phyloP scores from a whole-genome alignment of 2,329 filamentous ascomycete genomes.

The Zymoseptoria tritici region DNA sequence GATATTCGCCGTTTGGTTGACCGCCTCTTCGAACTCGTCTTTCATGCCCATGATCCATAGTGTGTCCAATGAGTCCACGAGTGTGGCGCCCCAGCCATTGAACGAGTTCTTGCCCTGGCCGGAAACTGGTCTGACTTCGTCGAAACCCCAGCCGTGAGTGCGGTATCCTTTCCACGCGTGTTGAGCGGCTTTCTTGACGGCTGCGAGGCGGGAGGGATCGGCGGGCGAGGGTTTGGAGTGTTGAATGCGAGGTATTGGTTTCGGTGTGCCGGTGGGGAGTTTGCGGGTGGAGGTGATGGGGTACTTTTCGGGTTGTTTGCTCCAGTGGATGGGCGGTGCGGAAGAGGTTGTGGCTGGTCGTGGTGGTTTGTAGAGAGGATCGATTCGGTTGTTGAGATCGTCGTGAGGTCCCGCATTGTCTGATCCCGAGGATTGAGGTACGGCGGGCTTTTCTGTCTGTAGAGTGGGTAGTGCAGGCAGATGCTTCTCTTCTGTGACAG shows the following conservation, averaged over 20 bases:
- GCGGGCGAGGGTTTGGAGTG: constrained; percentile 57
- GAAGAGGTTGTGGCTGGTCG: background rate
- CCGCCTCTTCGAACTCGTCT: constrained; percentile 72
- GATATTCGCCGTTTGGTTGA: constrained; percentile 60
- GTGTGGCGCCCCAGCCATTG: constrained; percentile 81
- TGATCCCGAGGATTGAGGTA: background rate
- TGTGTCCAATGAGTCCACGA: constrained; percentile 76
- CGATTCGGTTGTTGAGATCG: background rate
- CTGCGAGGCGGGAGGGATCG: constrained; percentile 53
- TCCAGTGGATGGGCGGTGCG: constrained; percentile 54
- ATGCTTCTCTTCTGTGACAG: background rate
- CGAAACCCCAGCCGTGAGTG: constrained; percentile 72
- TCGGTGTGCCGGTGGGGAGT: constrained; percentile 65
- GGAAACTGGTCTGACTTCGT: constrained; percentile 71
- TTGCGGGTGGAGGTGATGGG: constrained; percentile 69
- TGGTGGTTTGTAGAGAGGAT: background rate
- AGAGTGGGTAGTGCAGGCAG: background rate
- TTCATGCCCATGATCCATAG: constrained; percentile 79
- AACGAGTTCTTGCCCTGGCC: constrained; percentile 69
- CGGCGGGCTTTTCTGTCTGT: background rate
- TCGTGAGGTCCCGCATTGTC: background rate
- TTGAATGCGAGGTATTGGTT: constrained; percentile 69
- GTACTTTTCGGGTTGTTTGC: constrained; percentile 58
- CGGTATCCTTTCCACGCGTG: constrained; percentile 80
- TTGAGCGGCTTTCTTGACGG: constrained; percentile 66